Base-by-base conservation (phyloP, 2,329 filamentous ascomycete species). In the Teratosphaeria epicoccoides region DNA sequence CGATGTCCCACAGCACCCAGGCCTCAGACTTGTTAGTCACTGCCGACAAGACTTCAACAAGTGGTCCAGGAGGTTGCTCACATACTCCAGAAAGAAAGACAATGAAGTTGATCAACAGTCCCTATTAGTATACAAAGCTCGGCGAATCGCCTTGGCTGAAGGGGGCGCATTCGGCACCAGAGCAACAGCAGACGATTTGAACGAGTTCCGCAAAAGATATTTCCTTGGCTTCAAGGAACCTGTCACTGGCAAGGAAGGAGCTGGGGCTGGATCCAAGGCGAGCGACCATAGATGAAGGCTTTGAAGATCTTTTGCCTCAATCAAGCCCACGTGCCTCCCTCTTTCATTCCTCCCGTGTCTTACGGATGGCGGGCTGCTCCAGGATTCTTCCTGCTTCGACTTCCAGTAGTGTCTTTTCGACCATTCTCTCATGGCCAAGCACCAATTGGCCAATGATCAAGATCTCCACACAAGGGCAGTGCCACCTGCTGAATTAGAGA, bases 31-130 rank as follows among this genome's bases (percentile, higher is more conserved):
- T 23, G 77, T 89, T 20, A 82, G 79, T 43, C 79, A 89, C 25
- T 95, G 89, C 64, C 81, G 87, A 6, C 93, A 98, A 66, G 76
- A 79, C 0, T 98, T 98, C 66, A 91, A 88, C 65, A 93, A 87
- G 70, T 98, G 90, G 93, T 93, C 89, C 20, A 80, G 93, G 54
- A 80, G 88, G 58, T 75, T 98, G 29, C 85, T 97, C 49, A 95
- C 89, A 0, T 97, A 97, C 68, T 78, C 82, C 44, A 80, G 89
- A 49, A 72, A 87, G 20, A 76, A 79, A 0, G 82, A 88, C 59
- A 71, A 51, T 2, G 63, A 69, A 28, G 75, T 87, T 6, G 75
- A 69, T 23, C 46, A 55, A 50, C 59, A 59, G 5, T 55, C 50
- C n/a, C 43, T 67, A 46, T 43, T 57, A 11, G 56, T 54, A 40